Conservation (phyloP, 2,329 filamentous ascomycete species). For the Orbilia blumenaviensis region DNA sequence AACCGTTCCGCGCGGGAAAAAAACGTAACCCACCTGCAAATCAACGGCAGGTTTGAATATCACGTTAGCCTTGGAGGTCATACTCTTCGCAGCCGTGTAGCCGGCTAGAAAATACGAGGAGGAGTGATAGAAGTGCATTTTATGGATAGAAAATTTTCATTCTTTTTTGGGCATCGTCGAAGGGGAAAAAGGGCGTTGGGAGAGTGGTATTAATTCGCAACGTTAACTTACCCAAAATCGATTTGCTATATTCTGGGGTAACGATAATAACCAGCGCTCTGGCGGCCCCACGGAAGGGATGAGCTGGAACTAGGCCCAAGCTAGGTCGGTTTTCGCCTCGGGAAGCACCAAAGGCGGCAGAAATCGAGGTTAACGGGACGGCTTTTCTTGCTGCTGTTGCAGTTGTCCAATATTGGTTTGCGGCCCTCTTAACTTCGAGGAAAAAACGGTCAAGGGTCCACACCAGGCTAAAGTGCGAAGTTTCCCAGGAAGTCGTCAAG, state of each 20-base stretch:
- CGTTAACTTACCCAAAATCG: constrained; percentile 45
- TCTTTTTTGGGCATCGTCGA: background rate
- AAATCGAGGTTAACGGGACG: constrained; percentile 29
- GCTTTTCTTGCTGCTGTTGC: too few species aligned
- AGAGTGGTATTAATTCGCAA: constrained; percentile 27
- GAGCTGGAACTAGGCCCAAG: background rate
- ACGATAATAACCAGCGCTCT: constrained; percentile 24
- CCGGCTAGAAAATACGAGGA: constrained; percentile 21
- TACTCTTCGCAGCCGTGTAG: constrained; percentile 26
- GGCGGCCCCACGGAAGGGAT: constrained; percentile 40
- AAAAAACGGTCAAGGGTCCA: constrained; percentile 41
- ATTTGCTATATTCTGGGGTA: constrained; percentile 50
- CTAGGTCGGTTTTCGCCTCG: constrained; percentile 50
- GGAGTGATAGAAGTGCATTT: constrained; percentile 19
- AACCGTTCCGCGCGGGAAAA: constrained; percentile 54
- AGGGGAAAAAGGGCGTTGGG: background rate
- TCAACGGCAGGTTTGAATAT: constrained; percentile 45
- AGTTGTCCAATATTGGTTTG: constrained; percentile 1
- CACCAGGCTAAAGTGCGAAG: constrained; percentile 52
- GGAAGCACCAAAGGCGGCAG: constrained; percentile 52
- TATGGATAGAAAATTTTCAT: background rate
- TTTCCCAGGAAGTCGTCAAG: constrained; percentile 42
- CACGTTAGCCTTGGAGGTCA: constrained; percentile 47
- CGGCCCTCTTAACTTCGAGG: background rate
- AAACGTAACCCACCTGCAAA: constrained; percentile 52